Evolutionary conservation across 2,329 filamentous ascomycete species (phyloP), one percentile per base, ranked within the genome.

Genomic region (Pezicula neosporulosa): DNA sequence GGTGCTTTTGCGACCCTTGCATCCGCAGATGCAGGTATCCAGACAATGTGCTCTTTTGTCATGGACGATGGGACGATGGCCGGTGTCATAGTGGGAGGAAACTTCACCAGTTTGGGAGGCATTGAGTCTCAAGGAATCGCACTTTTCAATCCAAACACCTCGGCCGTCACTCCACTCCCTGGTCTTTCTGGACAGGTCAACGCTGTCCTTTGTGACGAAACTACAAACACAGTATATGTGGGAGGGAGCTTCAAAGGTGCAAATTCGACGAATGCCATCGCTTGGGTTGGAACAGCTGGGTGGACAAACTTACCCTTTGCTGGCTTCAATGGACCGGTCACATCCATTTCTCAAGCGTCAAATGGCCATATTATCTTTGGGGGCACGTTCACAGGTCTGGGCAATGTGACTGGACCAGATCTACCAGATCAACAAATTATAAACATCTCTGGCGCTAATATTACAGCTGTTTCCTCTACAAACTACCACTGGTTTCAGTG

Each of bases 291-390:
- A 24, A 80, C 75, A 9, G 73, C 82, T 28, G 83, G 81, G 45
- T 97, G 89, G 86, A 81, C 80, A 18, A 87, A 90, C 63, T 73
- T 99, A 51, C 87, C 93, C 2, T 99, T 99, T 73, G 84, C 85
- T 38, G 95, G 95, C 19, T 96, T 99, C 72, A 97, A 97, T 70
- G 92, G 92, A 24, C 90, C 90, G 2, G 91, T 99, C 47, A 82
- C 83, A 56, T 88, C 92, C 36, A 97, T 99, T 60, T 79, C 84
- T 47, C 91, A 90, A 71, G 82, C 86, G 18, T 77, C 85, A 1
- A 87, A 90, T 60, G 89, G 89, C 8, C 88, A 95, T 65, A 89
- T 99, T 57, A 82, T 97, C 50, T 99, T 97, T 66, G 95, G 90
- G 44, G 94, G 94, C 46, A 82, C 81, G 50, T 99, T 99, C 66